A percentile compares a stretch with the other conserved stretches of the same genome.
Conservation (phyloP, 176 grass and related monocot species). For the Metroxylon sagu region DNA sequence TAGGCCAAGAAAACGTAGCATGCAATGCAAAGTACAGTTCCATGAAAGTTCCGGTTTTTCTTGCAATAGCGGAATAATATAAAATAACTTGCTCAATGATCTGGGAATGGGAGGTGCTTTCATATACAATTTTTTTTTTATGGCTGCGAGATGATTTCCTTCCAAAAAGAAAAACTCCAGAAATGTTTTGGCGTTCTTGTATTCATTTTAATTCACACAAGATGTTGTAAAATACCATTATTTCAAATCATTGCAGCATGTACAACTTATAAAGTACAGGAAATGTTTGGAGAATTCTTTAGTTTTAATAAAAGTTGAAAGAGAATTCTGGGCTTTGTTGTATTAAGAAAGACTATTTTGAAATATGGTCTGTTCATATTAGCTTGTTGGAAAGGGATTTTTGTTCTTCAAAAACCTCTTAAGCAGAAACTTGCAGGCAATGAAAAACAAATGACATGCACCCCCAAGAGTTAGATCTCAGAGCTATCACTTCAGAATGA, state of each 20-base stretch:
- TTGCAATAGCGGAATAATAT: background rate
- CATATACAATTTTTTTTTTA: constrained; percentile 19
- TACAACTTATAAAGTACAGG: constrained; percentile 1
- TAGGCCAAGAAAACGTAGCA: constrained; percentile 45
- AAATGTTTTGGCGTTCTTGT: background rate
- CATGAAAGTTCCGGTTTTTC: background rate
- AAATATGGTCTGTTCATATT: no score
- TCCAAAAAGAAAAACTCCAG: no score
- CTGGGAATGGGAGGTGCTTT: constrained; percentile 18
- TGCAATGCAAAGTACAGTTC: background rate
- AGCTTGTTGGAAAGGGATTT: no score
- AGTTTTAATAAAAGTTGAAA: constrained; percentile 45
- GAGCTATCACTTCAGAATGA: no score
- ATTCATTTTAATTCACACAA: constrained; percentile 24
- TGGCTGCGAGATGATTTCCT: background rate
- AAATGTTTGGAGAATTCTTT: background rate
- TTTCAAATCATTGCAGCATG: constrained; percentile 19
- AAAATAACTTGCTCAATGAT: no score
- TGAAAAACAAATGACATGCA: no score
- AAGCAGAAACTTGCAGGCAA: no score
- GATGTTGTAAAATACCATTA: background rate
- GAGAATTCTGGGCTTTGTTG: constrained; percentile 5
- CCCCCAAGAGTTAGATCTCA: no score
- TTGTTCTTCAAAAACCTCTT: no score
- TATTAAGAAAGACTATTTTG: no score